phyloP scores from a whole-genome alignment of 2,329 filamentous ascomycete genomes.

The Elsinoe ampelina region DNA sequence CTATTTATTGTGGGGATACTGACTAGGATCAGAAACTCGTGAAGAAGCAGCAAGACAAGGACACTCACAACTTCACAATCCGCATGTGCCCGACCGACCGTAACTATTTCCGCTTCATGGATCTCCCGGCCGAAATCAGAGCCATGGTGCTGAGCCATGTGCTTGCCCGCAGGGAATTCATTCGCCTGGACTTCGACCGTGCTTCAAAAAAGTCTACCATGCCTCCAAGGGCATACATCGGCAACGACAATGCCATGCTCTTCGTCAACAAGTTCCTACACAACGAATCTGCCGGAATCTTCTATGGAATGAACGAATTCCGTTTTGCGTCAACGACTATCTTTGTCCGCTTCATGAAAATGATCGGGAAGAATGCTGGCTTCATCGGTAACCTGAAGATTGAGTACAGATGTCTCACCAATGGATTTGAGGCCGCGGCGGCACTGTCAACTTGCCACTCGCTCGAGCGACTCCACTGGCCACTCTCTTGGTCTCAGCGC shows the following conservation, averaged over 20 bases:
- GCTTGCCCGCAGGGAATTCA: neutral
- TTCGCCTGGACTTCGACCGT: neutral
- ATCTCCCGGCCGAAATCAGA: neutral
- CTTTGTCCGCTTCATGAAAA: neutral
- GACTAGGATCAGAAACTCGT: neutral
- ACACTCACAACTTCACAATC: neutral
- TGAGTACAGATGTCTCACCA: no score
- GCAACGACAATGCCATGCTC: neutral
- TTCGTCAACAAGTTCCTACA: neutral
- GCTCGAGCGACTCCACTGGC: no score
- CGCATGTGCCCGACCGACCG: neutral
- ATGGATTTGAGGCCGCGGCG: no score
- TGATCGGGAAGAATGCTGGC: neutral
- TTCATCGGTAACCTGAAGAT: no score
- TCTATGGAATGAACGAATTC: neutral
- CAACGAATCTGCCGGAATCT: neutral
- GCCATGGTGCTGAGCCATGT: neutral
- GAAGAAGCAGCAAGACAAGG: neutral
- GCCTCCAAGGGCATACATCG: neutral
- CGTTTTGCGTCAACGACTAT: neutral
- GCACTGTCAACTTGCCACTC: no score
- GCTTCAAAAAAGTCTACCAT: neutral
- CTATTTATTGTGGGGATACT: neutral
- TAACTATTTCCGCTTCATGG: neutral
- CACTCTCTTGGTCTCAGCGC: no score